Percentiles rank a stretch among this genome's conserved stretches.
These are phyloP conservation scores for Coemansia sp. DNA, from an alignment of 192 early-diverging fungal species.

Conservation along the genomic window DNA sequence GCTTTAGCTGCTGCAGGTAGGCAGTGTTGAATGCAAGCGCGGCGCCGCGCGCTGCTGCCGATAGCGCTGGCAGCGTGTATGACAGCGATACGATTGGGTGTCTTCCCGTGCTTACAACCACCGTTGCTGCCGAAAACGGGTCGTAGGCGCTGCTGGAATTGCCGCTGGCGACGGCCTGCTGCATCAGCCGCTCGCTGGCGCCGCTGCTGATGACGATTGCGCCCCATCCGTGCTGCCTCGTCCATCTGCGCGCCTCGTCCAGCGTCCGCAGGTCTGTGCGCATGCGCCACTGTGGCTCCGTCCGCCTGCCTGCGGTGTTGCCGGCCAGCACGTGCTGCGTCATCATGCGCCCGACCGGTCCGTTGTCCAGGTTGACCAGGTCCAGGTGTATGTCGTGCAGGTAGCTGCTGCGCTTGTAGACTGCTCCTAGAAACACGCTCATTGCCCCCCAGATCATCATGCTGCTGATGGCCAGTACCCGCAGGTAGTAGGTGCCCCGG, in stretches of 20 bases:
- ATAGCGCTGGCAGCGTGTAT: constrained; percentile 9
- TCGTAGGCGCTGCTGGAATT: not conserved
- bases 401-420: constrained; percentile 11
- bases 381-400: not conserved
- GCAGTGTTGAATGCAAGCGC: not conserved
- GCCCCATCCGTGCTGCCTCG: constrained; percentile 24
- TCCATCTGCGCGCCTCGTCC: constrained; percentile 12
- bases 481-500: constrained; percentile 20
- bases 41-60: not conserved
- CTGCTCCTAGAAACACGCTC: constrained; percentile 22
- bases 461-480: constrained; percentile 3
- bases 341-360: not conserved
- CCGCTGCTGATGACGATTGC: constrained; percentile 28
- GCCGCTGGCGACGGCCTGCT: not conserved
- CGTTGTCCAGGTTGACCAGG: not conserved
- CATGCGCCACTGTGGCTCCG: not conserved
- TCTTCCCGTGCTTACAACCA: constrained; percentile 15
- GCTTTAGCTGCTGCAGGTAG: not conserved
- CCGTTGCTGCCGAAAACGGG: constrained; percentile 7
- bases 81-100: constrained; percentile 9
- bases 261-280: not conserved
- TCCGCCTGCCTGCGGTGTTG: not conserved
- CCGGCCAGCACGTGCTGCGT: not conserved
- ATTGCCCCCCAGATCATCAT: constrained; percentile 20
- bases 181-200: not conserved